A percentile compares a stretch with the other conserved stretches of the same genome.
Evolutionary conservation across 148 eudicot species (phyloP).

Genomic region (Vaccinium corymbosum): DNA sequence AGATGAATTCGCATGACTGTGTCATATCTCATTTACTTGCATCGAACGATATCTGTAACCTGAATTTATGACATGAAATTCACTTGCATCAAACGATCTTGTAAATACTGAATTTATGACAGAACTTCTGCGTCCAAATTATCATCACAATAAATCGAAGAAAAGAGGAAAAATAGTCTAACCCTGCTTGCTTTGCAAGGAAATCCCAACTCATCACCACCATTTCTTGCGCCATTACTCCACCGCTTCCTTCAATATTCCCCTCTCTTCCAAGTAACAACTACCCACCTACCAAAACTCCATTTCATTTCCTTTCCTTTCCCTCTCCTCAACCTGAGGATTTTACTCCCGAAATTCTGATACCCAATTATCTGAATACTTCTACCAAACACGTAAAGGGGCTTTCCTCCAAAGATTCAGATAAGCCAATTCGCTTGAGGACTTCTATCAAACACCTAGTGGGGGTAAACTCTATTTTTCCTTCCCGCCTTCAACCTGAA

Average conservation of each 20-base stretch:
- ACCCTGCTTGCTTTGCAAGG: background rate
- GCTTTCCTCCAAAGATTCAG: background rate
- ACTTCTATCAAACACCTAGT: background rate
- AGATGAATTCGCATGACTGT: too few species aligned
- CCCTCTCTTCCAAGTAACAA: background rate
- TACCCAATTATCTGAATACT: too few species aligned
- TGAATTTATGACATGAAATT: too few species aligned
- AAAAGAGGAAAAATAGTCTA: background rate
- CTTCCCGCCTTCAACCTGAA: background rate
- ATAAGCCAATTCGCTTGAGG: background rate
- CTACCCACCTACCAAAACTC: background rate
- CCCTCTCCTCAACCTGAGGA: background rate
- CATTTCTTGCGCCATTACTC: constrained; percentile 5
- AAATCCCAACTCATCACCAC: background rate
- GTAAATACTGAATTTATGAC: too few species aligned
- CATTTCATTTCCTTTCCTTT: background rate
- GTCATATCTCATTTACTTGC: too few species aligned
- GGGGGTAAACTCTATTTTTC: background rate
- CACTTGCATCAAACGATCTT: too few species aligned
- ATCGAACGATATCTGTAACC: too few species aligned
- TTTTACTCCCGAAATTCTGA: background rate
- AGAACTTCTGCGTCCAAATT: too few species aligned
- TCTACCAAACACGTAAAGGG: background rate
- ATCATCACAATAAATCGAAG: too few species aligned
- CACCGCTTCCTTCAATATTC: background rate